A percentile compares a stretch with the other conserved stretches of the same genome.
phyloP scores from a whole-genome alignment of 371 early-diverging fungal species.

The Mortierella sp. region DNA sequence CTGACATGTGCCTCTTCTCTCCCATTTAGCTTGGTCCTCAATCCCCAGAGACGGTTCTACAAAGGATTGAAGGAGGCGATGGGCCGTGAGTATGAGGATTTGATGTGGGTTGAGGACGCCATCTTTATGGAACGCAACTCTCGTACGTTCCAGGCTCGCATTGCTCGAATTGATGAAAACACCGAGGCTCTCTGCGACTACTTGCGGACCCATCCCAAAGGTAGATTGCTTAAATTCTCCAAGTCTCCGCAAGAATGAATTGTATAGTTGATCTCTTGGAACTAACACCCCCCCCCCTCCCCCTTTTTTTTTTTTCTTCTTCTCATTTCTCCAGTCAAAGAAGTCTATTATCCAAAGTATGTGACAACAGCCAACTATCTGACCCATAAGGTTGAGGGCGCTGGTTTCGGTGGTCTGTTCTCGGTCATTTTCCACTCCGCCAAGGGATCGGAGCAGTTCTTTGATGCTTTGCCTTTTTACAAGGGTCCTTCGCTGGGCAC shows the following conservation, averaged over 20 bases:
- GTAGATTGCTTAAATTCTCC: conserved; percentile 41
- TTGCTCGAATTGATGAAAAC: conserved; percentile 79
- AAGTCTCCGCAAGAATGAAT: no score
- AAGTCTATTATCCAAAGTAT: conserved; percentile 90
- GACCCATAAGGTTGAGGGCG: conserved; percentile 65
- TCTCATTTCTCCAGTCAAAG: conserved; percentile 61
- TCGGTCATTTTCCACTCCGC: conserved; percentile 80
- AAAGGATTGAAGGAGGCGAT: conserved; percentile 65
- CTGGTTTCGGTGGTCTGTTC: conserved; percentile 93
- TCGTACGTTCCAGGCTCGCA: conserved; percentile 84
- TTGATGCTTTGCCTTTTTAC: conserved; percentile 81
- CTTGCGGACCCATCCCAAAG: conserved; percentile 73
- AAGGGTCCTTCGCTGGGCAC: conserved; percentile 98
- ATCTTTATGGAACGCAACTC: conserved; percentile 95
- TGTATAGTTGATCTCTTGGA: no score
- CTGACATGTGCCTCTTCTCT: neutral
- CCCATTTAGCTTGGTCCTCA: conserved; percentile 79
- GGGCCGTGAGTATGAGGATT: conserved; percentile 77
- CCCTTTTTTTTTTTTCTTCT: no score
- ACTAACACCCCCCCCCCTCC: neutral
- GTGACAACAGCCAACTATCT: conserved; percentile 76
- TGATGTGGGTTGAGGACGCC: conserved; percentile 94
- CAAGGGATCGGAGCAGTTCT: conserved; percentile 78
- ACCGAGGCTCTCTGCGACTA: conserved; percentile 85
- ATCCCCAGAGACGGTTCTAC: conserved; percentile 78